Evolutionary conservation across 257 asterid species (phyloP).

Genomic region (Thymus quinquecostatus): DNA sequence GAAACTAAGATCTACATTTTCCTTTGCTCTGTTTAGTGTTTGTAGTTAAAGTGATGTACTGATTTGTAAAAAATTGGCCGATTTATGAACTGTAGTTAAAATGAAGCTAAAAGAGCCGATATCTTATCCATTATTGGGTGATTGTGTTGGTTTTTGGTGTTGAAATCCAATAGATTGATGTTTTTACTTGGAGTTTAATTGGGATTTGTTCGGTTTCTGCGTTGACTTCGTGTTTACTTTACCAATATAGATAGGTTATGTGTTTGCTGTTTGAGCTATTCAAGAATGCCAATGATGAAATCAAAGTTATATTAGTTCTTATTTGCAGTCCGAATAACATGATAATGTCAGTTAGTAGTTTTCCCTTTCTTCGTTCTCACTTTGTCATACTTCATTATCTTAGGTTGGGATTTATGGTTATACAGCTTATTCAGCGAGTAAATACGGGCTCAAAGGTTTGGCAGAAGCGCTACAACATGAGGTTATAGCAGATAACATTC

Average conservation of each 20-base stretch:
- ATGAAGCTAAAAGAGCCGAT: not conserved
- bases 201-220: not conserved
- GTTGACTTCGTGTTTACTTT: not conserved
- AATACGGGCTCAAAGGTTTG: constrained; percentile 93
- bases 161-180: not conserved
- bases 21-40: not conserved
- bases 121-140: not conserved
- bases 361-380: not conserved
- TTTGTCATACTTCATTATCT: constrained; percentile 6
- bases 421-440: constrained; percentile 94
- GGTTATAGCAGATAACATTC: constrained; percentile 77
- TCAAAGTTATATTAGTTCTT: not conserved
- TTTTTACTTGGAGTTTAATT: not conserved
- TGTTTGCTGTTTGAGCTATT: not conserved
- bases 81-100: not conserved
- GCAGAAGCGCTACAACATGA: constrained; percentile 98
- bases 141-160: not conserved
- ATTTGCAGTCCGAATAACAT: not conserved
- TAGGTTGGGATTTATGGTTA: constrained; percentile 98
- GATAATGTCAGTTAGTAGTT: not conserved
- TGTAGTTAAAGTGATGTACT: not conserved
- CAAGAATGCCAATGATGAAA: not conserved
- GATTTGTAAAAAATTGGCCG: not conserved
- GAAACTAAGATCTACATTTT: not conserved
- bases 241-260: constrained; percentile 5